These are phyloP conservation scores for Amniculicola lignicola DNA, from an alignment of 495 filamentous ascomycete species.

Conservation along the genomic window DNA sequence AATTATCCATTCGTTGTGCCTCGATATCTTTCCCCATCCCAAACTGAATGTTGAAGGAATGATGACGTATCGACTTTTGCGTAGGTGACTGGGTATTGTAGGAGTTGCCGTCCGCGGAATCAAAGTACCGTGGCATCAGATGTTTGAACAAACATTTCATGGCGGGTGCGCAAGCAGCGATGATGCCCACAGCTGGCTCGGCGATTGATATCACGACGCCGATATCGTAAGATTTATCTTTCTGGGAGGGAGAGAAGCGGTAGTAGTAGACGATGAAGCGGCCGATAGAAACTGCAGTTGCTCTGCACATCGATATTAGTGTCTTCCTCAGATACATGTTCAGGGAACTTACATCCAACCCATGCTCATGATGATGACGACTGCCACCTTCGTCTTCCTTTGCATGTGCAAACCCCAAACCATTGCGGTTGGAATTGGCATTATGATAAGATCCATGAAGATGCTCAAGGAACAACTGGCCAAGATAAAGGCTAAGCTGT, in stretches of 20 bases:
- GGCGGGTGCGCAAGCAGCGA: conserved; percentile 34
- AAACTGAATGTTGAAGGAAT: no score
- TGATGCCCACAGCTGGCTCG: conserved; percentile 32
- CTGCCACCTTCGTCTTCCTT: conserved; percentile 45
- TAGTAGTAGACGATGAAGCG: conserved; percentile 37
- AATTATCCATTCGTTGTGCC: no score
- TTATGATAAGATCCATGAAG: conserved; percentile 49
- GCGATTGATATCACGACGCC: conserved; percentile 30
- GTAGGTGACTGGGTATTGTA: neutral
- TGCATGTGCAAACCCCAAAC: conserved; percentile 49
- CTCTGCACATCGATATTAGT: conserved; percentile 22
- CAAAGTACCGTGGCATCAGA: conserved; percentile 22
- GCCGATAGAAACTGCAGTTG: conserved; percentile 25
- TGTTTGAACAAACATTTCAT: conserved; percentile 29
- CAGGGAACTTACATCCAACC: conserved; percentile 34
- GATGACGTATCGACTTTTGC: no score
- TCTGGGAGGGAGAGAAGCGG: conserved; percentile 19
- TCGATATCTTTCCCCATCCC: no score
- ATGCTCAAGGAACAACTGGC: conserved; percentile 47
- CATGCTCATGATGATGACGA: conserved; percentile 44
- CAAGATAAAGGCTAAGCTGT: conserved; percentile 46
- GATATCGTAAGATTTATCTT: conserved; percentile 28
- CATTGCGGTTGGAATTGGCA: conserved; percentile 50
- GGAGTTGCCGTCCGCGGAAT: neutral
- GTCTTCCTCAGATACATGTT: no score